Evolutionary conservation across 148 eudicot species (phyloP).

Genomic region (Camellia japonica): DNA sequence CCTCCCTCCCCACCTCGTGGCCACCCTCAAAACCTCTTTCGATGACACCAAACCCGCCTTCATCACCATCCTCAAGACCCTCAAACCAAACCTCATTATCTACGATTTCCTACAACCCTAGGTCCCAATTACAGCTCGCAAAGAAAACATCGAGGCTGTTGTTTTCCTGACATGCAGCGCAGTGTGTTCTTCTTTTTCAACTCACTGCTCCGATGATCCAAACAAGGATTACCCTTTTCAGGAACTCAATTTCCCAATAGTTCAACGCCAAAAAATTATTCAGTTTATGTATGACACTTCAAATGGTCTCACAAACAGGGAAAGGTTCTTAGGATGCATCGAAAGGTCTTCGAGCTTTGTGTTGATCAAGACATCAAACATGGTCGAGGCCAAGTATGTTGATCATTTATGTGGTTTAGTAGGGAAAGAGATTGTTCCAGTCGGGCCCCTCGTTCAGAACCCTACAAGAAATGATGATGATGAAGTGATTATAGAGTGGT

Average conservation of each 20-base stretch:
- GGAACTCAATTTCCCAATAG: background rate
- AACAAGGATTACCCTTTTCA: background rate
- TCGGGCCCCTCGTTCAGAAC: background rate
- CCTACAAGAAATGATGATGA: background rate
- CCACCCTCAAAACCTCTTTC: background rate
- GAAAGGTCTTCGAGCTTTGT: background rate
- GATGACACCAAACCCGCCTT: background rate
- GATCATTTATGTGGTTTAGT: background rate
- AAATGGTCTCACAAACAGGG: background rate
- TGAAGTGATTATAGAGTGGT: background rate
- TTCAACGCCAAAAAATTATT: background rate
- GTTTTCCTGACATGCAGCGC: background rate
- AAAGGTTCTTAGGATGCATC: background rate
- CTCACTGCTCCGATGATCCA: background rate
- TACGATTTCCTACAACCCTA: background rate
- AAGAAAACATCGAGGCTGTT: background rate
- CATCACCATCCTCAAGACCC: background rate
- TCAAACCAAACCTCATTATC: background rate
- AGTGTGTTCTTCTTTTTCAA: background rate
- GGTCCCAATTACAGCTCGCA: background rate
- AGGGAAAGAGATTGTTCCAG: background rate
- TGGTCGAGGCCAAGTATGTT: background rate
- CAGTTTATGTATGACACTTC: background rate
- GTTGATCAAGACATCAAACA: background rate
- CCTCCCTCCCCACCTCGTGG: background rate